Percentiles rank a stretch among this genome's conserved stretches.
These are phyloP conservation scores for Limnomonas spitsbergensis DNA, from an alignment of 139 green algal genomes.

Conservation along the genomic window DNA sequence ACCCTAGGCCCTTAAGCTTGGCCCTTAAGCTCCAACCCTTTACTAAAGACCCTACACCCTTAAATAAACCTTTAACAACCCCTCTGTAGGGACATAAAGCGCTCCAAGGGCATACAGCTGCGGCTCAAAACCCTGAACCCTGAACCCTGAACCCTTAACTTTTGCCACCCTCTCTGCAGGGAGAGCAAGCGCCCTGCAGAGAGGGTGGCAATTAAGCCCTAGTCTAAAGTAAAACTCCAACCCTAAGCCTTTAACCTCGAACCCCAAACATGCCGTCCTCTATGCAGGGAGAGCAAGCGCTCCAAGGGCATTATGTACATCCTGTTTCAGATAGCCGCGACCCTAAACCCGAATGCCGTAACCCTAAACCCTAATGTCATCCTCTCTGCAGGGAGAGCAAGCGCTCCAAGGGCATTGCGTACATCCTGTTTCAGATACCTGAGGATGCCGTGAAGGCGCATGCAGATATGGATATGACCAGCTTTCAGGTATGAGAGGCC, in stretches of 20 bases:
- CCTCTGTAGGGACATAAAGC: too few species aligned
- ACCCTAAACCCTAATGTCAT: background rate
- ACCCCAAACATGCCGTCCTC: background rate
- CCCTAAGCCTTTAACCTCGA: slow-evolving; percentile 2
- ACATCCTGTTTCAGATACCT: slow-evolving; percentile 76
- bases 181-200: too few species aligned
- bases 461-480: slow-evolving; percentile 61
- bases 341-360: slow-evolving; percentile 9
- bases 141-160: too few species aligned
- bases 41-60: too few species aligned
- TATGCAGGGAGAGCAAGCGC: slow-evolving; percentile 37
- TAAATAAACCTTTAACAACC: too few species aligned
- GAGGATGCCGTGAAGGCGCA: slow-evolving; percentile 67
- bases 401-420: slow-evolving; percentile 83
- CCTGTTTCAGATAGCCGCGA: slow-evolving; percentile 54
- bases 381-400: slow-evolving; percentile 35
- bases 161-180: too few species aligned
- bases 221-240: background rate
- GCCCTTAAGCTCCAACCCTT: too few species aligned
- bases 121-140: too few species aligned
- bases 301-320: slow-evolving; percentile 89
- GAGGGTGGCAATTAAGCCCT: background rate
- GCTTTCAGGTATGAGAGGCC: slow-evolving; percentile 60
- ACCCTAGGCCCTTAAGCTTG: too few species aligned
- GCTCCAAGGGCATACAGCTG: too few species aligned